Percentiles rank a stretch among this genome's conserved stretches.
phyloP scores from a whole-genome alignment of 2,329 filamentous ascomycete genomes.

The Nothophaeocryptopus gaeumannii region DNA sequence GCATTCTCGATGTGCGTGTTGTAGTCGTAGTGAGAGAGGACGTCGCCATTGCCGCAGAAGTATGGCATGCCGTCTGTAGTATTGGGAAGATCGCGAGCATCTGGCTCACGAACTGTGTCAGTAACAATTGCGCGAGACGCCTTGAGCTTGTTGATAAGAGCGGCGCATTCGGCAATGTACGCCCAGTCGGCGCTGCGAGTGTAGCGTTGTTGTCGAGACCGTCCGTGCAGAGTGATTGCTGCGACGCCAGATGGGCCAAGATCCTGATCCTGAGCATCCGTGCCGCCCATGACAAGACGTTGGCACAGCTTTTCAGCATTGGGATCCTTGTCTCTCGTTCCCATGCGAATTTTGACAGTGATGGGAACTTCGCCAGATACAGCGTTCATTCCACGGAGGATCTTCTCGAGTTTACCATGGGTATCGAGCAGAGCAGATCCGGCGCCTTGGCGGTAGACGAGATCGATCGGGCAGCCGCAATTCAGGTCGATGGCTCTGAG shows the following conservation, averaged over 20 bases:
- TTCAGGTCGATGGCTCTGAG: conserved; percentile 92
- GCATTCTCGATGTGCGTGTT: conserved; percentile 71
- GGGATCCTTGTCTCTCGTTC: conserved; percentile 74
- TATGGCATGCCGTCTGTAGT: conserved; percentile 54
- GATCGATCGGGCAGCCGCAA: conserved; percentile 94
- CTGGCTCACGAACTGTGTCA: conserved; percentile 76
- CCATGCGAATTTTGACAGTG: conserved; percentile 91
- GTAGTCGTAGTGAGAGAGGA: conserved; percentile 90
- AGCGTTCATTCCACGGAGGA: conserved; percentile 91
- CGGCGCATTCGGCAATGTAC: conserved; percentile 88
- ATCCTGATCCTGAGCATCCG: conserved; percentile 63
- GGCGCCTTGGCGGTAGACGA: conserved; percentile 82
- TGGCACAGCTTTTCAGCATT: conserved; percentile 79
- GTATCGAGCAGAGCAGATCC: conserved; percentile 90
- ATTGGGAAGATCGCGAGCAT: conserved; percentile 69
- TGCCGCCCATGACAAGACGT: conserved; percentile 75
- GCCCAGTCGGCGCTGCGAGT: conserved; percentile 88
- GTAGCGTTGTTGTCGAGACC: conserved; percentile 91
- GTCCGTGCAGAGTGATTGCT: conserved; percentile 91
- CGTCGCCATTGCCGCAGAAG: conserved; percentile 95
- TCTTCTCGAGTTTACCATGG: conserved; percentile 85
- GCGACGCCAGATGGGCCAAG: conserved; percentile 80
- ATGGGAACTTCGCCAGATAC: conserved; percentile 89
- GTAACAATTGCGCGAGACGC: conserved; percentile 61
- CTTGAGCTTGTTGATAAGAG: conserved; percentile 78